phyloP scores from a whole-genome alignment of 176 grass and related monocot genomes.

The Puccinellia tenuiflora region DNA sequence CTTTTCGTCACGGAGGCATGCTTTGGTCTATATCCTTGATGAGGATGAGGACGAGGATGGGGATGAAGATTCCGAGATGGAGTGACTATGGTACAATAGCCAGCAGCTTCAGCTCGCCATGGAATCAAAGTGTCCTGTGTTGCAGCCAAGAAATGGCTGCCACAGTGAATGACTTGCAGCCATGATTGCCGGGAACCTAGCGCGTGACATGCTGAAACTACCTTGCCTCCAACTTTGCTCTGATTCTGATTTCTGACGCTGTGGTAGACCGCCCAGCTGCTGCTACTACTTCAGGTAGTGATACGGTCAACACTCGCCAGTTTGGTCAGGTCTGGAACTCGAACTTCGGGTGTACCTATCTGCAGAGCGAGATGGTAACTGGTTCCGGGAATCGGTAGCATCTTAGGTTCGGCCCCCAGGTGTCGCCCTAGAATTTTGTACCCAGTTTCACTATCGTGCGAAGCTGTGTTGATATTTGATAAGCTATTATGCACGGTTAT shows the following conservation, averaged over 20 bases:
- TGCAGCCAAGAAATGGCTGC: not conserved
- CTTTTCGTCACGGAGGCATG: slow-evolving; percentile 65
- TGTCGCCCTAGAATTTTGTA: too few species aligned
- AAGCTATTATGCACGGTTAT: too few species aligned
- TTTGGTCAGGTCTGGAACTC: not conserved
- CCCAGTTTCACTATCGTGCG: too few species aligned
- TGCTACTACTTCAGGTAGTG: not conserved
- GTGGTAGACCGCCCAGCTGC: not conserved
- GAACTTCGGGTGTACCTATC: not conserved
- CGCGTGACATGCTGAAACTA: too few species aligned
- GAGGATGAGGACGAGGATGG: slow-evolving; percentile 59
- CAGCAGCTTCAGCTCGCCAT: not conserved
- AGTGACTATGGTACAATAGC: slow-evolving; percentile 31
- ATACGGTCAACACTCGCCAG: not conserved
- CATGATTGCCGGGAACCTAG: too few species aligned
- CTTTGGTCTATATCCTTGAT: slow-evolving; percentile 89
- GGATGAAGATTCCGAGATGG: slow-evolving; percentile 74
- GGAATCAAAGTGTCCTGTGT: too few species aligned
- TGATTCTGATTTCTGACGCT: not conserved
- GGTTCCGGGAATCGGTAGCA: too few species aligned
- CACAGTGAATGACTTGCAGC: too few species aligned
- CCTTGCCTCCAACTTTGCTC: too few species aligned
- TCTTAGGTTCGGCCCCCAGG: too few species aligned
- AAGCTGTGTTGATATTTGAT: too few species aligned
- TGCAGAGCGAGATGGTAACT: too few species aligned